These are phyloP conservation scores for Ophiosphaerella korrae DNA, from an alignment of 2,329 filamentous ascomycete species.

Conservation along the genomic window DNA sequence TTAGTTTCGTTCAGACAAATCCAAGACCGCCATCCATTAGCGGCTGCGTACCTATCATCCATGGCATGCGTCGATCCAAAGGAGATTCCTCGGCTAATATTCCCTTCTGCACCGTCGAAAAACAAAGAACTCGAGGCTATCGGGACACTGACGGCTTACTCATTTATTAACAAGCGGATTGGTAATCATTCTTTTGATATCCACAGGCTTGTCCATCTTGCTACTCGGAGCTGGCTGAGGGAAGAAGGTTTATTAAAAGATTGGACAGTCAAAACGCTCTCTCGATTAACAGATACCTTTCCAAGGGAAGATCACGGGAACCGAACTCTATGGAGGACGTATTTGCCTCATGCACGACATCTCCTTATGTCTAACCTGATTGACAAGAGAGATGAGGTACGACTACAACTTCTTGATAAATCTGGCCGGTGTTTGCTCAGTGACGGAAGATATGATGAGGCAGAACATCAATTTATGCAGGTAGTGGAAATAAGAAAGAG, in stretches of 20 bases:
- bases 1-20: constrained; percentile 48
- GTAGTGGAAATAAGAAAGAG: too few species aligned
- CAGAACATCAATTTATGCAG: too few species aligned
- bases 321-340: too few species aligned
- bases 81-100: constrained; percentile 42
- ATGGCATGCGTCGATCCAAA: constrained; percentile 37
- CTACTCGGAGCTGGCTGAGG: neutral
- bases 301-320: too few species aligned
- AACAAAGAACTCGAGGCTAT: constrained; percentile 31
- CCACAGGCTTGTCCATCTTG: neutral
- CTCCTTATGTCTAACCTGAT: too few species aligned
- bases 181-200: neutral
- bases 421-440: too few species aligned
- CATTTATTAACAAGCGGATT: constrained; percentile 30
- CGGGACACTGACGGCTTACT: constrained; percentile 41
- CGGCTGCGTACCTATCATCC: constrained; percentile 43
- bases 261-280: neutral
- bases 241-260: neutral
- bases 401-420: too few species aligned
- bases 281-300: neutral
- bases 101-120: constrained; percentile 30
- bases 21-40: constrained; percentile 30
- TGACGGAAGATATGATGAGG: too few species aligned
- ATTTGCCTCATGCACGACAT: too few species aligned
- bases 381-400: too few species aligned